Evolutionary conservation across 441 rosid genomes (phyloP).

Genomic region (Adansonia grandidieri): DNA sequence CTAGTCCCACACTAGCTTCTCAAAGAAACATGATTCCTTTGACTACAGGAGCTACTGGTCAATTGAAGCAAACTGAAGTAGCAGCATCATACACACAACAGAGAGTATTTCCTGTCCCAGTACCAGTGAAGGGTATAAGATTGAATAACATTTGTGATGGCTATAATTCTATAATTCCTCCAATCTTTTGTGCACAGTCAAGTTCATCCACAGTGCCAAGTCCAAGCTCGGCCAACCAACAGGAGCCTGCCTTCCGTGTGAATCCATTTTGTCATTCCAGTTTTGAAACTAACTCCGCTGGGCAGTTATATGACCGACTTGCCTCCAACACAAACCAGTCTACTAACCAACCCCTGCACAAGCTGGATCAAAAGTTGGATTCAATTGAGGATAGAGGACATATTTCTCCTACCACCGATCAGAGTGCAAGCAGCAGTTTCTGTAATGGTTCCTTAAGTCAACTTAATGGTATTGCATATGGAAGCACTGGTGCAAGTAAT

Average conservation of each 20-base stretch:
- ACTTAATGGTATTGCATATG: slow-evolving; percentile 49
- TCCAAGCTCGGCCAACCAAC: slow-evolving; percentile 61
- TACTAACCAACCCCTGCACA: slow-evolving; percentile 35
- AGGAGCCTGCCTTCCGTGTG: slow-evolving; percentile 44
- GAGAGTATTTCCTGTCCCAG: slow-evolving; percentile 44
- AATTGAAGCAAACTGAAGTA: slow-evolving; percentile 47
- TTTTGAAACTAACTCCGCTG: slow-evolving; percentile 44
- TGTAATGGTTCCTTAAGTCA: slow-evolving; percentile 53
- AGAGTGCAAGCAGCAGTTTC: slow-evolving; percentile 67
- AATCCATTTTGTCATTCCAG: slow-evolving; percentile 40
- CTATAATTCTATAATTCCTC: slow-evolving; percentile 46
- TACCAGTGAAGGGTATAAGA: slow-evolving; percentile 42
- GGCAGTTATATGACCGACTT: slow-evolving; percentile 39
- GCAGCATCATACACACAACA: slow-evolving; percentile 48
- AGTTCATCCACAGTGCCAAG: slow-evolving; percentile 48
- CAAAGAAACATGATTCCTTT: slow-evolving; percentile 48
- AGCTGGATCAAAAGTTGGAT: slow-evolving; percentile 41
- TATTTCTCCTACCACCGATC: slow-evolving; percentile 58
- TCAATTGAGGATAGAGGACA: slow-evolving; percentile 56
- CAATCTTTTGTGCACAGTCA: slow-evolving; percentile 39
- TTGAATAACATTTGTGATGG: slow-evolving; percentile 39
- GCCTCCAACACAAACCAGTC: slow-evolving; percentile 50
- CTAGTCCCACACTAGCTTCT: slow-evolving; percentile 46
- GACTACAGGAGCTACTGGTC: slow-evolving; percentile 37
- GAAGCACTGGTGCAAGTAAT: slow-evolving; percentile 57